Base-by-base conservation (phyloP, 1,284 basidiomycete genomes). In the Cystobasidium slooffiae region DNA sequence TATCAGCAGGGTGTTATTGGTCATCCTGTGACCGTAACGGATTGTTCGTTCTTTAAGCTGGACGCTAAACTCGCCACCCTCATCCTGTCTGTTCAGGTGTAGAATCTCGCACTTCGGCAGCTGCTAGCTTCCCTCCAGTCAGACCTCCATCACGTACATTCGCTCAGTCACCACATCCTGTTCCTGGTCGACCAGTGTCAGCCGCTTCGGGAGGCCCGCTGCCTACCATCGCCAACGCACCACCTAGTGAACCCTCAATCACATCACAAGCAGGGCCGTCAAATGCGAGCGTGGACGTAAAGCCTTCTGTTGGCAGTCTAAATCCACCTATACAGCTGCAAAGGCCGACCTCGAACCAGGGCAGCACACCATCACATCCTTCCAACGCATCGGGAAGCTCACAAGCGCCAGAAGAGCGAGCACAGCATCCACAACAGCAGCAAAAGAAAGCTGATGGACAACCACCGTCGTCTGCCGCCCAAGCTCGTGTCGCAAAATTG, bases 401-500 rank as follows among this genome's bases (percentile, higher is more conserved):
- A 5, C 31, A 63, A 37, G 16, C 39, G 63, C 72, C 3, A 18
- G 20, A 47, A 59, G 31, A 22, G 16, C 51, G n/a, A 44, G 24
- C 46, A 44, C 20, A 62, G 44, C 64, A 47, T 22, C 72, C n/a
- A 46, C 72, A 61, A 3, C 44, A 47, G 44, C 64, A 58, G 31
- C 44, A 20, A 22, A 20, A 24, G 24, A 52, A 20, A 20, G 47
- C 24, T 16, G 20, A 67, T 18, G 51, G 46, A 52, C 53, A 59
- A 31, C 56, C 31, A 37, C 37, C 65, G n/a, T 49, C 41, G 9
- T 84, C 84, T 8, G 85, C 85, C 2, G 83, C 83, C 53, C 84
- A 87, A 20, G 84, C 85, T 22, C 82, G 84, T 61, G 86, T 86
- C 61, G 80, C 86, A 68, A 87, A 87, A 79, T 92, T 91, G 83